Evolutionary conservation across 2,329 filamentous ascomycete genomes (phyloP), one percentile per base, ranked within the genome.

Genomic region (Alternaria sp.): DNA sequence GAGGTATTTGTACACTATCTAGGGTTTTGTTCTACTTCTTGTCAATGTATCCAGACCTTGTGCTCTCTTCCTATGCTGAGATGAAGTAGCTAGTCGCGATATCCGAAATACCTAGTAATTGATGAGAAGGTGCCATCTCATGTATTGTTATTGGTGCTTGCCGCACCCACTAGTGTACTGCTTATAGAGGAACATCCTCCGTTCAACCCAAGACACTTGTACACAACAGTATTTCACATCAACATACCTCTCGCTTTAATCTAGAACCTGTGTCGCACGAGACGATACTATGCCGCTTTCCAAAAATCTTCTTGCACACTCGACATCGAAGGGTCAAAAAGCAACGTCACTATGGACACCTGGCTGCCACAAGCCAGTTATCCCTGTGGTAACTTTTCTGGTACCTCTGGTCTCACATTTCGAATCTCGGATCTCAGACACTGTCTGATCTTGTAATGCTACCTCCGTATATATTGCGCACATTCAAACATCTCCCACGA

Each of bases 1-100:
- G 8, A 62, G 65, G 20, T 72, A 68, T 26, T 30, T 70, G 43
- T 72, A 73, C 38, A 72, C 68, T 1, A 70, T 63, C 36, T 72
- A 51, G 36, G 51, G 8, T n/a, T 5, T 9, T 36, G 24, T 32
- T 47, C 2, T 22, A 3, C 8, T 11, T 6, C 7, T 24, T 9
- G 6, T 7, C 2, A 16, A 4, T 3, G 41, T 24, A n/a, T 38
- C 0, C 12, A 36, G 16, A 16, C 12, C 3, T n/a, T 38, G 34
- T 7, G 16, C 1, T 38, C 22, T 7, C 14, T 43, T 4, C 7
- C 2, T 8, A 11, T 4, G 7, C 24, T 16, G 24, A 18, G 24
- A 12, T 18, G 4, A 5, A 36, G 18, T 28, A 30, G n/a, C 9
- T 20, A 2, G n/a, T 46, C 18, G 16, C 8, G 4, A 3, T 30